A percentile compares a stretch with the other conserved stretches of the same genome.
Evolutionary conservation across 495 filamentous ascomycete species (phyloP).

Genomic region (Clohesyomyces aquaticus): DNA sequence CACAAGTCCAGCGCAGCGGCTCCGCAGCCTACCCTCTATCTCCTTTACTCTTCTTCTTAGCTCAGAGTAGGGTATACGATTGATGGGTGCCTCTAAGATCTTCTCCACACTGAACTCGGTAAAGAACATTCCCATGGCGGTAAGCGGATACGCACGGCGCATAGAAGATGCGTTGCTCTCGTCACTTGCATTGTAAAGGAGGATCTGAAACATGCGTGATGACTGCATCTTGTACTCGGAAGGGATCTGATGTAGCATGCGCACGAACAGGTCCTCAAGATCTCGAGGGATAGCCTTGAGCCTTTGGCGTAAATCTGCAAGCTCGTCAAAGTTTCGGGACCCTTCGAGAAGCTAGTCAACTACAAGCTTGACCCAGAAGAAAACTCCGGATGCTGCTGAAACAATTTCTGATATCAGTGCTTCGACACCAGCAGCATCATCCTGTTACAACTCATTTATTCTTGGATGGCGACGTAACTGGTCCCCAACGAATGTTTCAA

Average conservation of each 20-base stretch:
- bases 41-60: neutral
- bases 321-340: slow-evolving; percentile 15
- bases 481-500: slow-evolving; percentile 5
- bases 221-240: slow-evolving; percentile 2
- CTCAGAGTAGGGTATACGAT: neutral
- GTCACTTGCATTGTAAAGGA: neutral
- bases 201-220: slow-evolving; percentile 16
- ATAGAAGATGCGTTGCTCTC: no score
- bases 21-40: slow-evolving; percentile 1
- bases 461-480: slow-evolving; percentile 1
- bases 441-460: slow-evolving; percentile 13
- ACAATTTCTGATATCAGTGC: slow-evolving; percentile 16
- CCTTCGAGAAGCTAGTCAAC: slow-evolving; percentile 26
- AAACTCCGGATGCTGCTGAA: slow-evolving; percentile 27
- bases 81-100: neutral
- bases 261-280: slow-evolving; percentile 18
- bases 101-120: neutral
- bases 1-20: slow-evolving; percentile 6
- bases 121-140: neutral
- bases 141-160: no score
- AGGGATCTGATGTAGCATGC: slow-evolving; percentile 27
- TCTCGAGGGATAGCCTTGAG: slow-evolving; percentile 20
- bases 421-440: neutral
- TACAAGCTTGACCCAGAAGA: slow-evolving; percentile 34
- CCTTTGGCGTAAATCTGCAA: slow-evolving; percentile 12